These are phyloP conservation scores for Ogataea wickerhamii DNA, from an alignment of 805 yeast species.

Conservation along the genomic window DNA sequence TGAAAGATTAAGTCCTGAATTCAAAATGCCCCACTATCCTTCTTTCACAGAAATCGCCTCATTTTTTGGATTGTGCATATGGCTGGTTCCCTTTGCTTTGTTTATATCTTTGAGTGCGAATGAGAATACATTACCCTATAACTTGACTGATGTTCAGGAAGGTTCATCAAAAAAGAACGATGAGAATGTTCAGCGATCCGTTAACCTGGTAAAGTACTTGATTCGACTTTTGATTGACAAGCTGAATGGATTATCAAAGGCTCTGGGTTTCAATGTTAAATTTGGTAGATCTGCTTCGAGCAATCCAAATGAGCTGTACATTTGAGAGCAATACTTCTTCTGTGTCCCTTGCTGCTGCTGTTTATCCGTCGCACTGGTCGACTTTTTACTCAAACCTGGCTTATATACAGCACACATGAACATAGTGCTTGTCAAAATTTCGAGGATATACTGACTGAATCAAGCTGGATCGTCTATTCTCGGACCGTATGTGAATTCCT, in stretches of 20 bases:
- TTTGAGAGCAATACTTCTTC: conserved; percentile 10
- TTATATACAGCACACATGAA: too few species aligned
- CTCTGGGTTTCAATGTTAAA: conserved; percentile 58
- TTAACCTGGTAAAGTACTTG: conserved; percentile 66
- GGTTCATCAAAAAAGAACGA: conserved; percentile 19
- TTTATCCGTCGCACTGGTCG: background rate
- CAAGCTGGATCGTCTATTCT: too few species aligned
- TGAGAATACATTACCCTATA: conserved; percentile 76
- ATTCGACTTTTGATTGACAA: conserved; percentile 51
- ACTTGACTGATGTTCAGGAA: conserved; percentile 28
- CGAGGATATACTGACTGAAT: too few species aligned
- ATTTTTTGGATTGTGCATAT: conserved; percentile 87
- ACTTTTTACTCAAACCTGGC: conserved; percentile 1
- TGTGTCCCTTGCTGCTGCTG: background rate
- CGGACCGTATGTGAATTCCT: too few species aligned
- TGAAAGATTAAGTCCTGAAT: conserved; percentile 53
- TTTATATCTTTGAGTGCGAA: conserved; percentile 90
- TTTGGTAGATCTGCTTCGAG: conserved; percentile 12
- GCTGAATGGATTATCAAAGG: conserved; percentile 43
- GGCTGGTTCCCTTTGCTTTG: conserved; percentile 91
- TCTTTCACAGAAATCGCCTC: conserved; percentile 89
- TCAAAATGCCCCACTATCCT: conserved; percentile 65
- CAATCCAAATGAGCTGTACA: conserved; percentile 30
- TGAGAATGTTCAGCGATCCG: conserved; percentile 39
- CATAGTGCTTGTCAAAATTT: too few species aligned